phyloP scores from a whole-genome alignment of 768 basidiomycete genomes.

The Boletellus emodensis region DNA sequence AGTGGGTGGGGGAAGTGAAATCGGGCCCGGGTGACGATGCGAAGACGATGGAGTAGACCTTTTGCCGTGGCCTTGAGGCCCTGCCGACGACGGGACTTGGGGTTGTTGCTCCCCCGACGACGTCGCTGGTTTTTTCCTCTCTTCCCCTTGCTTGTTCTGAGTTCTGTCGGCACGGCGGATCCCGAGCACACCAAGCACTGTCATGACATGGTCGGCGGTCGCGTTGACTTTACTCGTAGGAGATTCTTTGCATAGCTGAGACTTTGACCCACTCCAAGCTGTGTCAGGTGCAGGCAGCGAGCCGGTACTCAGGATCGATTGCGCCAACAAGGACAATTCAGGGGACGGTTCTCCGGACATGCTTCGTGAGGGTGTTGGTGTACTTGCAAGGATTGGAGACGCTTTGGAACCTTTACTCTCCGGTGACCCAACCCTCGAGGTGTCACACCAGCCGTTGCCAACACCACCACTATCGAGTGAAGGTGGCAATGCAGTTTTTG shows the following conservation, averaged over 20 bases:
- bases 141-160: slow-evolving; percentile 22
- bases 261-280: slow-evolving; percentile 15
- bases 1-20: slow-evolving; percentile 61
- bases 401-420: slow-evolving; percentile 9
- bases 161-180: slow-evolving; percentile 27
- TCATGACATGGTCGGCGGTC: slow-evolving; percentile 12
- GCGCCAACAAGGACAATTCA: slow-evolving; percentile 6
- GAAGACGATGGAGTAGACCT: slow-evolving; percentile 25
- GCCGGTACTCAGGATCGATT: slow-evolving; percentile 14
- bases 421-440: slow-evolving; percentile 17
- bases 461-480: background rate
- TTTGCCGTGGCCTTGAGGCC: slow-evolving; percentile 12
- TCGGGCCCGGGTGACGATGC: slow-evolving; percentile 65
- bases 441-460: slow-evolving; percentile 7
- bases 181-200: slow-evolving; percentile 27
- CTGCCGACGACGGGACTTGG: slow-evolving; percentile 6
- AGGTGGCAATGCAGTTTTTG: slow-evolving; percentile 11
- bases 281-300: slow-evolving; percentile 6
- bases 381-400: slow-evolving; percentile 6
- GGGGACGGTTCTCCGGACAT: slow-evolving; percentile 6
- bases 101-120: slow-evolving; percentile 18
- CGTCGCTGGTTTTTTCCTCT: slow-evolving; percentile 15
- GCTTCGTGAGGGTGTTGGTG: slow-evolving; percentile 2
- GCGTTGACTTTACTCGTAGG: slow-evolving; percentile 17
- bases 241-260: slow-evolving; percentile 11